Base-by-base conservation (phyloP, 495 filamentous ascomycete species). In the Penicillium crystallinum region DNA sequence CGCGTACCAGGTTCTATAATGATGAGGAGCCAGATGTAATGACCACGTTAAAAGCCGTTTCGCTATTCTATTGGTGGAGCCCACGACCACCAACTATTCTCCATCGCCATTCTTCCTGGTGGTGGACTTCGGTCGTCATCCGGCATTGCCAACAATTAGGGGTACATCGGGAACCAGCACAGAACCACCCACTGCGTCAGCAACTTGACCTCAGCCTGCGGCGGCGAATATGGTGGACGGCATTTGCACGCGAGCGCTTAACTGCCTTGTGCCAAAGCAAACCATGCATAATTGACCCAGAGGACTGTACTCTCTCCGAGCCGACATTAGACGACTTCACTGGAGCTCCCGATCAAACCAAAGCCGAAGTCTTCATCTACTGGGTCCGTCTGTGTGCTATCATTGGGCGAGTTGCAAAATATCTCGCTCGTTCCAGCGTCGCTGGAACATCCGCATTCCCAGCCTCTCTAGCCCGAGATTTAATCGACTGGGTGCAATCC, bases 11-110 rank as follows among this genome's bases (percentile, higher is more conserved):
- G 9, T 67, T 71, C 55, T 71, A 71, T 47, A 53, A 65, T 37
- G 66, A 71, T 34, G 55, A 61, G 34, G 68, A 71, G 30, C 35
- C 68, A 6, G 54, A 62, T 52, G 59, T 65, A 0, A 43, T 67
- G 31, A 55, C 55, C 9, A 61, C 59, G 2, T 34, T 71, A 0
- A 63, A 71, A 48, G 64, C 66, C 9, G 55, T 71, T 12, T 56
- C 66, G 3, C 54, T 71, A 9, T 65, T 67, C 46, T 71, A 71
- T 52, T 71, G 68, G 68, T 71, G 68, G 68, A 67, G 65, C 14
- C 68, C 68, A 12, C 66, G 66, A 1, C 57, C 66, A 1, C 57
- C 59, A 11, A 56, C 68, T 2, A 49, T 58, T 12, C 64, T 67
- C 14, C 64, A 64, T 27, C 68, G 68, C 5, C 61, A 71, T 54